A percentile compares a stretch with the other conserved stretches of the same genome.
These are phyloP conservation scores for Geranium incanum DNA, from an alignment of 441 rosid genomes.

Conservation along the genomic window DNA sequence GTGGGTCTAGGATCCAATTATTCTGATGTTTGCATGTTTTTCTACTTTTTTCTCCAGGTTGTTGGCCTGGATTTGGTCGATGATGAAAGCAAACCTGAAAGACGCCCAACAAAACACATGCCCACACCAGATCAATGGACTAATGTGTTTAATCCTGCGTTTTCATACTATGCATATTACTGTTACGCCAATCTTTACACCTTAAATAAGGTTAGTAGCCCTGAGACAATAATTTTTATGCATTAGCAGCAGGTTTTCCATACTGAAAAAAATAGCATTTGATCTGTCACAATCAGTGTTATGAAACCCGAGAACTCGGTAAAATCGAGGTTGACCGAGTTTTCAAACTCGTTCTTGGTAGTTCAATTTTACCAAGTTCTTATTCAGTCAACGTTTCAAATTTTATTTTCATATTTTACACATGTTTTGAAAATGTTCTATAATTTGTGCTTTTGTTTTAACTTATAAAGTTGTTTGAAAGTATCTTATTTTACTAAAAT, in stretches of 20 bases:
- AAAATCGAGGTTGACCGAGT: no score
- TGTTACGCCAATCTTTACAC: slow-evolving; percentile 46
- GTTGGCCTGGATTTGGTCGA: slow-evolving; percentile 97
- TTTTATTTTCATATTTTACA: no score
- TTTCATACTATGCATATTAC: slow-evolving; percentile 63
- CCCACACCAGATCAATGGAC: slow-evolving; percentile 98
- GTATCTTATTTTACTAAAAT: no score
- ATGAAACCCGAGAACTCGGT: no score
- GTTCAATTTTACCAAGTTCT: no score
- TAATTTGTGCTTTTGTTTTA: no score
- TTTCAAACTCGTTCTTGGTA: no score
- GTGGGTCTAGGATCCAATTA: neutral
- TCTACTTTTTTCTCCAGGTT: slow-evolving; percentile 45
- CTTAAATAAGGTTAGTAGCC: slow-evolving; percentile 62
- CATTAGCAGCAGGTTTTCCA: neutral
- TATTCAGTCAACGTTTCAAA: no score
- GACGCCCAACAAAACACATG: slow-evolving; percentile 99
- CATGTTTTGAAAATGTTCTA: no score
- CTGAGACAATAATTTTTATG: neutral
- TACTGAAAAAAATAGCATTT: neutral
- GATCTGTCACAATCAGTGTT: no score
- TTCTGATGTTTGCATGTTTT: neutral
- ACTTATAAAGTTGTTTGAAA: no score
- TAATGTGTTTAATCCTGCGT: slow-evolving; percentile 91
- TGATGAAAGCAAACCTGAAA: slow-evolving; percentile 98